Evolutionary conservation across 495 filamentous ascomycete species (phyloP).

Genomic region (Trichocladium antarcticum): DNA sequence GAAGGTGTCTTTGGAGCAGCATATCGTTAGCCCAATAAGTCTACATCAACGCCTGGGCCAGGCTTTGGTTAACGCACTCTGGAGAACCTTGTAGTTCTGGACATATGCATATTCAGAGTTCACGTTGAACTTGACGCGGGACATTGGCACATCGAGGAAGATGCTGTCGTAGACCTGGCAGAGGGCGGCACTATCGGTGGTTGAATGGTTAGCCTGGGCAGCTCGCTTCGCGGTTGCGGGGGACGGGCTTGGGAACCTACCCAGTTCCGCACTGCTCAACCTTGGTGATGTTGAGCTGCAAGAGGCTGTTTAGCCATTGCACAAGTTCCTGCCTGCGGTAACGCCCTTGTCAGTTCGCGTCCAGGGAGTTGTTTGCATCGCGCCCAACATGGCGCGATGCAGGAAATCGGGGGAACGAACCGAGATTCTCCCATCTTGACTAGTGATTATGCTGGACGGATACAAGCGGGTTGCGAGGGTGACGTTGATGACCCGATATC

Average conservation of each 20-base stretch:
- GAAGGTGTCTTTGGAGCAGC: slow-evolving; percentile 53
- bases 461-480: neutral
- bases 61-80: slow-evolving; percentile 51
- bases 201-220: slow-evolving; percentile 6
- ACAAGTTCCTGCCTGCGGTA: slow-evolving; percentile 79
- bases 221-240: slow-evolving; percentile 21
- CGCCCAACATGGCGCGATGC: neutral
- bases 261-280: slow-evolving; percentile 98
- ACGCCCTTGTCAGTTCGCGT: slow-evolving; percentile 9
- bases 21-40: slow-evolving; percentile 12
- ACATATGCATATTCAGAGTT: slow-evolving; percentile 95
- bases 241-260: slow-evolving; percentile 47
- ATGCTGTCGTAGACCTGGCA: slow-evolving; percentile 98
- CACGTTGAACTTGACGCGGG: slow-evolving; percentile 93
- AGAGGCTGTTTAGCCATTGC: slow-evolving; percentile 92
- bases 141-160: slow-evolving; percentile 92
- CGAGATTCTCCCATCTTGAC: slow-evolving; percentile 34
- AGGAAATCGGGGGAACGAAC: slow-evolving; percentile 16
- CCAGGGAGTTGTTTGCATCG: neutral
- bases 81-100: slow-evolving; percentile 93
- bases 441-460: slow-evolving; percentile 7
- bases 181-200: slow-evolving; percentile 62
- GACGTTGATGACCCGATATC: neutral
- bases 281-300: slow-evolving; percentile 95
- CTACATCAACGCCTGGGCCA: neutral